Conservation (phyloP, 192 early-diverging fungal species). For the Coemansia biformis region DNA sequence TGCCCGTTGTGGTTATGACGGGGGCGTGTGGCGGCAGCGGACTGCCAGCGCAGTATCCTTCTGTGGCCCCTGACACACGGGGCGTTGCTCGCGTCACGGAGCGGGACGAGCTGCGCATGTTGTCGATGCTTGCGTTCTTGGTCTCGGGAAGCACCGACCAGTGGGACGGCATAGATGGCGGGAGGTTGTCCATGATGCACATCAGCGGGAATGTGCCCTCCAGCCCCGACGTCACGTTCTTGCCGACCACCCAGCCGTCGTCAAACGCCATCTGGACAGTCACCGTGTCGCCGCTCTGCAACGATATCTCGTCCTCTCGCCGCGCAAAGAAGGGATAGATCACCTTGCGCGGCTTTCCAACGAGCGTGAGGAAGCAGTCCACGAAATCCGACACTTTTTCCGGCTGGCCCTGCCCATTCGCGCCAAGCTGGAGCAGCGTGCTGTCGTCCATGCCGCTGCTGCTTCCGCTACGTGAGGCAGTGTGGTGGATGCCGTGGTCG, state of each 20-base stretch:
- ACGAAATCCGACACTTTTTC: slow-evolving; percentile 33
- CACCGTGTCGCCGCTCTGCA: slow-evolving; percentile 68
- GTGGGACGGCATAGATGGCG: slow-evolving; percentile 33
- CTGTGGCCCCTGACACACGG: slow-evolving; percentile 5
- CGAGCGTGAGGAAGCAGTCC: slow-evolving; percentile 36
- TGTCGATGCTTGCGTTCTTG: slow-evolving; percentile 26
- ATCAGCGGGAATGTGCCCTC: slow-evolving; percentile 83
- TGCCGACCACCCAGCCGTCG: slow-evolving; percentile 87
- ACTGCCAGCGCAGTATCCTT: slow-evolving; percentile 6
- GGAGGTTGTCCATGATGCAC: slow-evolving; percentile 55
- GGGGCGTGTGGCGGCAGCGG: slow-evolving; percentile 2
- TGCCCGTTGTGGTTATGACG: background rate
- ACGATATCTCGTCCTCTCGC: slow-evolving; percentile 70
- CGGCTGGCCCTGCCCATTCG: background rate
- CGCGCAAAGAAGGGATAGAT: slow-evolving; percentile 61
- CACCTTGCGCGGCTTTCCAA: slow-evolving; percentile 44
- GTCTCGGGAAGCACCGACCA: slow-evolving; percentile 48
- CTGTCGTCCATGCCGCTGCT: slow-evolving; percentile 19
- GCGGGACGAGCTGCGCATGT: slow-evolving; percentile 20
- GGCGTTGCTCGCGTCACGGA: slow-evolving; percentile 3
- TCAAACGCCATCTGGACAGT: slow-evolving; percentile 69
- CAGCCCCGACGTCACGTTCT: slow-evolving; percentile 62
- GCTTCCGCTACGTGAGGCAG: background rate
- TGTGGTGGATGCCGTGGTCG: background rate
- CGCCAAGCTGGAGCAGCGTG: slow-evolving; percentile 14